Evolutionary conservation across 2,329 filamentous ascomycete genomes (phyloP), one percentile per base, ranked within the genome.

Genomic region (Chaetothyriales sp.): DNA sequence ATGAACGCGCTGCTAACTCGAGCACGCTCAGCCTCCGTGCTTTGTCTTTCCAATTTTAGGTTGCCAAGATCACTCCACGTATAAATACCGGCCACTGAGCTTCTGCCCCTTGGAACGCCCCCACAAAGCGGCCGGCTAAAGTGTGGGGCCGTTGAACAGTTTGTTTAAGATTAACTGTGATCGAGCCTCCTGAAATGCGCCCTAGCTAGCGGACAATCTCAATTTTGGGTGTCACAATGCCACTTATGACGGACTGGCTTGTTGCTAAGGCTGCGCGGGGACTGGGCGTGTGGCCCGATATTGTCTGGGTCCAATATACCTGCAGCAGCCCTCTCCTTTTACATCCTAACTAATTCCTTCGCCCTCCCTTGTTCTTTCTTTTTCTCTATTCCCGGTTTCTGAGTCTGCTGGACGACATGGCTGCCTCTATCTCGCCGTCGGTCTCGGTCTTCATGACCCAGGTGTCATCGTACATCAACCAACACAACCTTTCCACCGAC

Each of bases 371-470:
- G 12, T 15, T 39, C n/a, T 39, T 39, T 15, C 32, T 2, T 39
- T 39, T 39, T 15, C 32, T 39, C 32, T 39, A 39, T 39, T 15
- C 32, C 32, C 2, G 32, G 10, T 15, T 15, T 15, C n/a, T 15
- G 8, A 4, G 9, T 15, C 12, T 39, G 32, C 10, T 39, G 5
- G 32, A 39, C 26, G 52, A 28, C 26, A 60, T 60, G 58, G 58
- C 58, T 50, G 58, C 58, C 36, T 60, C 58, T 18, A 59, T 60
- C 53, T 59, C 57, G 53, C 58, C 58, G 49, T 60, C 58, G 58
- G 58, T 60, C 57, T 57, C 58, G 58, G 58, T 60, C 58, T 57
- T 60, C 51, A 58, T 60, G 58, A 60, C 58, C 57, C 56, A 60
- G 49, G 52, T 60, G 22, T 54, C 50, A 28, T 55, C 51, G 19